Conservation (phyloP, 495 filamentous ascomycete genomes). For the Xylaria bambusicola region DNA sequence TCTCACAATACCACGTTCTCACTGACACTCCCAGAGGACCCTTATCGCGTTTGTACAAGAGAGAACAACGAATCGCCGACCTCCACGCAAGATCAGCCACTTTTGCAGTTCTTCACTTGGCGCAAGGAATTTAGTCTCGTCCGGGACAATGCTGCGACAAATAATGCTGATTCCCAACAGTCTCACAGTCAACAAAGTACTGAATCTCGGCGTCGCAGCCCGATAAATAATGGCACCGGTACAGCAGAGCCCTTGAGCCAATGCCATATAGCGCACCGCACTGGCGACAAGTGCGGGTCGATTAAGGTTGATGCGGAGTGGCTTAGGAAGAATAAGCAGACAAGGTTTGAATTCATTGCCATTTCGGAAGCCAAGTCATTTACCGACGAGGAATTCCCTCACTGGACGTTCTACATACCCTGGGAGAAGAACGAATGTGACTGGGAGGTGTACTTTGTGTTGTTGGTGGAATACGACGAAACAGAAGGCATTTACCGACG, state of each 20-base stretch:
- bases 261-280: conserved; percentile 23
- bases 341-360: conserved; percentile 31
- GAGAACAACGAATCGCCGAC: conserved; percentile 4
- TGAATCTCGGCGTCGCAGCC: no score
- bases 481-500: conserved; percentile 20
- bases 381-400: conserved; percentile 26
- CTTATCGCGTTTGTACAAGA: conserved; percentile 9
- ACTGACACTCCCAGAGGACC: conserved; percentile 20
- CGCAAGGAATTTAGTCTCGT: background rate
- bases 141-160: no score
- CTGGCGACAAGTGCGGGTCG: conserved; percentile 29
- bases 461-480: conserved; percentile 22
- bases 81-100: conserved; percentile 14
- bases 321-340: conserved; percentile 11
- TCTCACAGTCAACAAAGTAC: no score
- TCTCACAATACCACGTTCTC: conserved; percentile 7
- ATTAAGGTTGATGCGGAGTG: conserved; percentile 23
- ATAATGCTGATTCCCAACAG: no score
- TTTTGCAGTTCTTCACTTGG: conserved; percentile 36
- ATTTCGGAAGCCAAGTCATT: conserved; percentile 40
- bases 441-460: conserved; percentile 33
- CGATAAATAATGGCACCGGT: no score
- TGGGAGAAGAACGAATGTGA: conserved; percentile 22
- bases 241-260: no score
- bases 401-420: conserved; percentile 38